Base-by-base conservation (phyloP, 371 early-diverging fungal genomes). In the Saksenaea oblongispora region DNA sequence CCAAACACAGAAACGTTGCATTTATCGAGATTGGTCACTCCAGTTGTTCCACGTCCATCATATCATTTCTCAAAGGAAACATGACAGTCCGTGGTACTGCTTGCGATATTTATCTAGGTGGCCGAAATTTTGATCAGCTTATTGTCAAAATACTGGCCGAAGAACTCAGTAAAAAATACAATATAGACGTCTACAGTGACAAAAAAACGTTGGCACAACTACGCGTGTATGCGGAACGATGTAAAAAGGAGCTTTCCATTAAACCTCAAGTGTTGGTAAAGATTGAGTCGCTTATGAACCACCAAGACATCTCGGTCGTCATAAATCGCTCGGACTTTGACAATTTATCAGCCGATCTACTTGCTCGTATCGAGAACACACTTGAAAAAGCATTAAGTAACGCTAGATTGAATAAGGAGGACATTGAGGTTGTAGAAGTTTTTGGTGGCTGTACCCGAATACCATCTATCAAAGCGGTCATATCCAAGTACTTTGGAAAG, bases 21-120 rank as follows among this genome's bases (percentile, higher is more conserved):
- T 91, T 97, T 74, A 92, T 93, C 54, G 97, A 97, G 75, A 84
- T 96, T 56, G 98, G 98, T 56, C 91, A 95, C 83, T 93, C 96
- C 55, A 79, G 89, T 59, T 91, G 87, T 83, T 91, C 90, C 62
- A 93, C 94, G 58, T 84, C 94, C 42, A 85, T 96, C 41, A 96
- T 93, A 26, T 85, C 92, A 5, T 95, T 93, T 83, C 74, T 91
- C 68, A 96, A 96, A 86, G 95, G 96, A 57, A 93, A 95, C 79
- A 85, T 96, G 70, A 84, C 85, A 59, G 91, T 97, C 71, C 91
- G 90, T 78, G 88, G 90, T 58, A 89, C 89, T 56, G 93, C 95
- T 17, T 95, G 84, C 75, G 94, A 96, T 80, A 85, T 89, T 53
- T 86, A 91, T 79, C 88, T 96, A 64, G 98, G 98, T 73, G 97